Percentiles rank a stretch among this genome's conserved stretches.
These are phyloP conservation scores for Pyrenophora graminea DNA, from an alignment of 2,329 filamentous ascomycete genomes.

Conservation along the genomic window DNA sequence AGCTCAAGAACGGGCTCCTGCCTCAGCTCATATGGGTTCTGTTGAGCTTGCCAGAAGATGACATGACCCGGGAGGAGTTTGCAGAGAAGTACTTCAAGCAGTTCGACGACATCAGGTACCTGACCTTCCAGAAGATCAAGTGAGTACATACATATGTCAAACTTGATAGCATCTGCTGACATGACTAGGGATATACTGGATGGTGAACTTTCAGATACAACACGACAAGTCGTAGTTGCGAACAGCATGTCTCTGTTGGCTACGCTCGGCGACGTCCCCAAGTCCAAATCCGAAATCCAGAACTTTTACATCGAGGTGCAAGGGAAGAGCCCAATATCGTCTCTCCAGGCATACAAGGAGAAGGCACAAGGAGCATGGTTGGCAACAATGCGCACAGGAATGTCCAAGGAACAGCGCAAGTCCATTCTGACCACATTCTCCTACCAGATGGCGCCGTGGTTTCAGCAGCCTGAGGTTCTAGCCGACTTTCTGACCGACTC, in stretches of 20 bases:
- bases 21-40: slow-evolving; percentile 66
- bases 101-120: slow-evolving; percentile 84
- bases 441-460: slow-evolving; percentile 83
- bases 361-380: slow-evolving; percentile 88
- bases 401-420: slow-evolving; percentile 77
- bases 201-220: slow-evolving; percentile 30
- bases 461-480: slow-evolving; percentile 81
- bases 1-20: slow-evolving; percentile 72
- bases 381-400: slow-evolving; percentile 68
- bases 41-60: slow-evolving; percentile 61
- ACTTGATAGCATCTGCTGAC: not conserved
- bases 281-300: slow-evolving; percentile 66
- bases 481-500: slow-evolving; percentile 97
- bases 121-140: slow-evolving; percentile 75
- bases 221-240: slow-evolving; percentile 42
- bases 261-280: slow-evolving; percentile 71
- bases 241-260: slow-evolving; percentile 66
- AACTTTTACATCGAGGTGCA: slow-evolving; percentile 70
- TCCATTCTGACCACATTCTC: slow-evolving; percentile 75
- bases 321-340: slow-evolving; percentile 64
- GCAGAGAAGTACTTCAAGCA: slow-evolving; percentile 76
- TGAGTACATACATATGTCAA: slow-evolving; percentile 52
- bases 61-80: slow-evolving; percentile 71
- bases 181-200: slow-evolving; percentile 29
- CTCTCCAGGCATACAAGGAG: slow-evolving; percentile 72